Conservation (phyloP, 495 filamentous ascomycete species). For the Aspergillus coremiiformis region DNA sequence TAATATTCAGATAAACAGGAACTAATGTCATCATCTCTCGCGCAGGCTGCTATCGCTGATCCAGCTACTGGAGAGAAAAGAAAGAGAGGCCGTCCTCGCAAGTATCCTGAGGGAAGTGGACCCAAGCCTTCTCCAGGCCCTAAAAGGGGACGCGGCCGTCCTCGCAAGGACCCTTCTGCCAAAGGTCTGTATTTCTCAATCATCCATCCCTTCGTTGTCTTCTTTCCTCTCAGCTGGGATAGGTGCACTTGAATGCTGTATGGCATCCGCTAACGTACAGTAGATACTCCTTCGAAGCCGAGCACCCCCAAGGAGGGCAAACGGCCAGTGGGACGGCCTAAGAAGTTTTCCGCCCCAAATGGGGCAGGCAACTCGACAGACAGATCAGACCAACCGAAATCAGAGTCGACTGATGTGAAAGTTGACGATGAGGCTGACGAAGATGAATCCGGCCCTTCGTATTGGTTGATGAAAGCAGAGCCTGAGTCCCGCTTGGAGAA, state of each 20-base stretch:
- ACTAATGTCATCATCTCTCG: slow-evolving; percentile 8
- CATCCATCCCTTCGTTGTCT: background rate
- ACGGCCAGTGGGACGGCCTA: slow-evolving; percentile 13
- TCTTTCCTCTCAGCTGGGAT: background rate
- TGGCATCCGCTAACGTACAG: background rate
- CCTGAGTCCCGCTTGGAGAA: slow-evolving; percentile 81
- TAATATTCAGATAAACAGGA: background rate
- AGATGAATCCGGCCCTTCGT: slow-evolving; percentile 34
- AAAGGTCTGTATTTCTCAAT: slow-evolving; percentile 4
- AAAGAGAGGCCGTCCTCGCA: slow-evolving; percentile 35
- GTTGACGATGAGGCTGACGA: slow-evolving; percentile 1
- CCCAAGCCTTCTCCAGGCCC: slow-evolving; percentile 23
- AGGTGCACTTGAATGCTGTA: background rate
- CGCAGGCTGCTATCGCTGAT: slow-evolving; percentile 3
- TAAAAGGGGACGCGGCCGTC: slow-evolving; percentile 37
- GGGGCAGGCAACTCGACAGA: slow-evolving; percentile 3
- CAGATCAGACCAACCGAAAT: slow-evolving; percentile 9
- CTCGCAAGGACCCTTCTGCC: slow-evolving; percentile 23
- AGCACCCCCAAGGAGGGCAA: slow-evolving; percentile 18
- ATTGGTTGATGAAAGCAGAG: slow-evolving; percentile 96
- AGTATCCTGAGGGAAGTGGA: slow-evolving; percentile 20
- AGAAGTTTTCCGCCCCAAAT: slow-evolving; percentile 10
- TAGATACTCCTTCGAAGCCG: slow-evolving; percentile 14
- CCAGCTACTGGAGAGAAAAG: slow-evolving; percentile 32
- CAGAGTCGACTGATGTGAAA: slow-evolving; percentile 10